These are phyloP conservation scores for Ailanthus altissimus DNA, from an alignment of 345 rosid species.

Conservation along the genomic window DNA sequence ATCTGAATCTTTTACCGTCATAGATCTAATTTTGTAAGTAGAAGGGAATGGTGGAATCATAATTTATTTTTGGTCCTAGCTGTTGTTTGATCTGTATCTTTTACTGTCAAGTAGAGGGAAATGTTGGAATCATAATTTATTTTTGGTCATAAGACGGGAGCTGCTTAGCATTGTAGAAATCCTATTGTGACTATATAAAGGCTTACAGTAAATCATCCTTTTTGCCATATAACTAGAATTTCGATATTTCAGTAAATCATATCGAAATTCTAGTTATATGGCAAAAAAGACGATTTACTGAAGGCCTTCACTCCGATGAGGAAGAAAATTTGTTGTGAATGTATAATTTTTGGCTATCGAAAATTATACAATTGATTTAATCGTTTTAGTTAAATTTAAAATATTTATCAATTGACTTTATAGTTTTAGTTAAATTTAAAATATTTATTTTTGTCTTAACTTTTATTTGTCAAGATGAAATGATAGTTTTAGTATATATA, in stretches of 20 bases:
- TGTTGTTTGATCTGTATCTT: not conserved
- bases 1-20: conserved; percentile 1
- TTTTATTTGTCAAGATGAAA: too few relatives aligned
- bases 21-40: not conserved
- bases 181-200: not conserved
- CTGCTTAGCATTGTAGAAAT: not conserved
- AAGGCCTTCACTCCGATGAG: not conserved
- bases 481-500: too few relatives aligned
- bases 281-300: not conserved
- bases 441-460: too few relatives aligned
- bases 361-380: too few relatives aligned
- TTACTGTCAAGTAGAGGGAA: not conserved
- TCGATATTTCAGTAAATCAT: too few relatives aligned
- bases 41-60: not conserved
- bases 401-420: too few relatives aligned
- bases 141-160: not conserved
- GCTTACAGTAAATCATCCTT: too few relatives aligned
- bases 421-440: too few relatives aligned
- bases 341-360: not conserved
- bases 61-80: not conserved
- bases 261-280: not conserved
- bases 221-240: too few relatives aligned
- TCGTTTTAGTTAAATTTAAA: too few relatives aligned
- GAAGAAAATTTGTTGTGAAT: not conserved
- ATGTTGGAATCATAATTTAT: not conserved